Conservation (phyloP, 106 monocot species). For the Dioscorea dumetorum region DNA sequence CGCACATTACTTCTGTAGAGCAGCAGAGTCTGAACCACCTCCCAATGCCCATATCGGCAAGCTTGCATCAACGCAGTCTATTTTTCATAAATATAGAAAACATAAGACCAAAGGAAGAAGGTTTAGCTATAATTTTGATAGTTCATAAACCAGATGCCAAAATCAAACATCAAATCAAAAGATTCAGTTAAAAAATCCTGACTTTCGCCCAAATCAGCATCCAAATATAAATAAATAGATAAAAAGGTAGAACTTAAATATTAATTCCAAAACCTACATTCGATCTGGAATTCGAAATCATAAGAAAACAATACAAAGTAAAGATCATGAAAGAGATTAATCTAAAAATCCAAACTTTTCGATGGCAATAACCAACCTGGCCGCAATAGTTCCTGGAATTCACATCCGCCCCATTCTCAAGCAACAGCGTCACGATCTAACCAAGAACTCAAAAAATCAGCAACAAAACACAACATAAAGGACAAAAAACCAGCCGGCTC, state of each 20-base stretch:
- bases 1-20: slow-evolving; percentile 86
- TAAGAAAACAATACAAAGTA: neutral
- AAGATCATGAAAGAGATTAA: neutral
- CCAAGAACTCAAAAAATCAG: neutral
- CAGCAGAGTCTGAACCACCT: slow-evolving; percentile 83
- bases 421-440: slow-evolving; percentile 74
- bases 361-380: slow-evolving; percentile 35
- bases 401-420: slow-evolving; percentile 88
- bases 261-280: too few relatives aligned
- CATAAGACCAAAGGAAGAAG: too few relatives aligned
- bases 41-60: slow-evolving; percentile 85
- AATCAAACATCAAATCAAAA: neutral
- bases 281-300: neutral
- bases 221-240: too few relatives aligned
- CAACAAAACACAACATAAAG: slow-evolving; percentile 8
- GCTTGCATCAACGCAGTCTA: slow-evolving; percentile 99
- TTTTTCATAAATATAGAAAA: neutral
- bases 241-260: too few relatives aligned
- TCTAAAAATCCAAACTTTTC: too few relatives aligned
- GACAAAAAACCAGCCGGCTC: neutral
- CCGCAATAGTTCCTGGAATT: slow-evolving; percentile 95
- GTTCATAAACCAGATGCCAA: too few relatives aligned
- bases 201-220: neutral
- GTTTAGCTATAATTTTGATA: too few relatives aligned
- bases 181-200: neutral